These are phyloP conservation scores for Sclerotinia subarctica DNA, from an alignment of 2,329 filamentous ascomycete genomes.

Conservation along the genomic window DNA sequence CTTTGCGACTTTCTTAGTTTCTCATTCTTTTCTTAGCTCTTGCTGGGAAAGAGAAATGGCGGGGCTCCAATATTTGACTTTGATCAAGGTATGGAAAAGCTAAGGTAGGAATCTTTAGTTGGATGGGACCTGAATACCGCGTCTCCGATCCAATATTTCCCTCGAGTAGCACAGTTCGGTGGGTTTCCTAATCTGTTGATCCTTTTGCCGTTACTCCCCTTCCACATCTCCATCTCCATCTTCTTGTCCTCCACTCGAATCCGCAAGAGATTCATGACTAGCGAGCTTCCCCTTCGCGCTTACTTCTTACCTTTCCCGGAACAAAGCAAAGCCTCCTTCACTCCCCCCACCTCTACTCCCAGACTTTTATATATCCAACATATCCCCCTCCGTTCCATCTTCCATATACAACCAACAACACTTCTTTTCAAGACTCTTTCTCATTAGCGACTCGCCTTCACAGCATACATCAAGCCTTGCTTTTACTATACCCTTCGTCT, in stretches of 20 bases:
- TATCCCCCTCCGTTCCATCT: background rate
- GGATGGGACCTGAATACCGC: background rate
- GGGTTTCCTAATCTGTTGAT: constrained; percentile 3
- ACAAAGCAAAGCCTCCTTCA: constrained; percentile 9
- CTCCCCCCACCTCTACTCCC: background rate
- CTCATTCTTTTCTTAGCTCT: too few relatives aligned
- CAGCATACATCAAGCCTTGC: background rate
- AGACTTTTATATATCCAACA: background rate
- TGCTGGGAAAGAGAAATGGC: background rate
- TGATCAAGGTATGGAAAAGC: background rate
- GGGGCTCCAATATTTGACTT: background rate
- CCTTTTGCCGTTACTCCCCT: background rate
- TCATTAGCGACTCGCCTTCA: background rate
- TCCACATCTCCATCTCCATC: background rate
- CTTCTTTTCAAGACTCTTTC: background rate
- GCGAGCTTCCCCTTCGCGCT: background rate
- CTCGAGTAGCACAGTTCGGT: background rate
- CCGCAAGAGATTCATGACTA: background rate
- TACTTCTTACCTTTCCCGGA: background rate
- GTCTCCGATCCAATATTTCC: background rate
- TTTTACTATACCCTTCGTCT: background rate
- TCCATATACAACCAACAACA: constrained; percentile 4
- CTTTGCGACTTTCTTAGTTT: background rate
- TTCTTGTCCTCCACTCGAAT: background rate
- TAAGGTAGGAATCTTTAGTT: background rate